A percentile compares a stretch with the other conserved stretches of the same genome.
These are phyloP conservation scores for Cladobotryum mycophilum DNA, from an alignment of 2,329 filamentous ascomycete species.

Conservation along the genomic window DNA sequence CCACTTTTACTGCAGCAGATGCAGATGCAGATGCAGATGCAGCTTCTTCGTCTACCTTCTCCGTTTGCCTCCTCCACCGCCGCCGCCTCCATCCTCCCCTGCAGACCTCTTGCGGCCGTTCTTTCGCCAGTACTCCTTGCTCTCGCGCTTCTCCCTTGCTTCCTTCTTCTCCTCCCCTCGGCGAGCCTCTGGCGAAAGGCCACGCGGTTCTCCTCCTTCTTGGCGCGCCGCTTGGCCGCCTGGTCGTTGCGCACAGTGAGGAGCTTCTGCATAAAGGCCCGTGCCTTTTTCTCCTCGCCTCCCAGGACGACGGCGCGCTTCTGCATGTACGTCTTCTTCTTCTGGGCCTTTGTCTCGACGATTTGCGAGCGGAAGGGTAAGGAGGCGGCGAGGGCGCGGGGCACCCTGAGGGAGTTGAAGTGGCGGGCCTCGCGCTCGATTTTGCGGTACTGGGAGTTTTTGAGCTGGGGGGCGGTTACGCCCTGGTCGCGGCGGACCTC, in stretches of 20 bases:
- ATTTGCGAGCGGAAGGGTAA: conserved; percentile 94
- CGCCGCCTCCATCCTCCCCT: conserved; percentile 31
- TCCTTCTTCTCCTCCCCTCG: conserved; percentile 77
- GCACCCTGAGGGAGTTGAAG: conserved; percentile 76
- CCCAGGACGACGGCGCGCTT: conserved; percentile 86
- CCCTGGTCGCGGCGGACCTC: conserved; percentile 74
- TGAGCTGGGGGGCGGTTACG: conserved; percentile 69
- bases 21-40: not conserved
- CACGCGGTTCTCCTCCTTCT: conserved; percentile 81
- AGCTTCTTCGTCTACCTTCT: conserved; percentile 20
- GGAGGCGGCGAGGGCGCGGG: conserved; percentile 70
- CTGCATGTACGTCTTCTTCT: conserved; percentile 81
- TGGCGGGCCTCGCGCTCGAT: conserved; percentile 61
- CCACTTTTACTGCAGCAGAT: too few species aligned
- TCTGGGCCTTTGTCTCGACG: conserved; percentile 70
- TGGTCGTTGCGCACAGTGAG: conserved; percentile 88
- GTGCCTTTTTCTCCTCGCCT: conserved; percentile 81
- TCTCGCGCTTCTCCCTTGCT: conserved; percentile 82
- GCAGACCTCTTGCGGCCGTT: conserved; percentile 68
- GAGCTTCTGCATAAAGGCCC: conserved; percentile 87
- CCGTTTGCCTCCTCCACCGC: conserved; percentile 28
- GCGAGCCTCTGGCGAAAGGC: conserved; percentile 78
- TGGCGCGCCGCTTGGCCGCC: conserved; percentile 69
- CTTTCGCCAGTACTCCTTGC: conserved; percentile 84
- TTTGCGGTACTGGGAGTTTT: conserved; percentile 77